phyloP scores from a whole-genome alignment of 1,284 basidiomycete genomes.

The Bjerkandera adusta region DNA sequence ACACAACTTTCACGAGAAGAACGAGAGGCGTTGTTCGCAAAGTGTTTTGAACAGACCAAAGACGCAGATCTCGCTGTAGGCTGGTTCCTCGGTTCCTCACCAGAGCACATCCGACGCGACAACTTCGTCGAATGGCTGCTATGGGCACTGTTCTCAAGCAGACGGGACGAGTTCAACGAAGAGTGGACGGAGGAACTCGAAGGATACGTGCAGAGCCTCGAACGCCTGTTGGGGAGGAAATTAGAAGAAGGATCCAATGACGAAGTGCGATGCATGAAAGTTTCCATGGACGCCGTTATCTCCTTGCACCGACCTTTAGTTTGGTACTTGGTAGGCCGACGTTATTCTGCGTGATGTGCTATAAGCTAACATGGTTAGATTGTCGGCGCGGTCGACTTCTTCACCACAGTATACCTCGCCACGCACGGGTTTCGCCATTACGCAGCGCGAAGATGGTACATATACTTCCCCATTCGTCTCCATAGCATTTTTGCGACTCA shows the following conservation, averaged over 20 bases:
- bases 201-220: constrained; percentile 40
- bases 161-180: constrained; percentile 27
- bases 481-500: constrained; percentile 41
- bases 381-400: constrained; percentile 47
- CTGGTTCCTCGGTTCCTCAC: constrained; percentile 47
- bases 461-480: constrained; percentile 53
- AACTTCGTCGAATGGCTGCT: constrained; percentile 63
- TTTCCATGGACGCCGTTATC: constrained; percentile 54
- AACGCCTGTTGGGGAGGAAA: constrained; percentile 35
- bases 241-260: constrained; percentile 38
- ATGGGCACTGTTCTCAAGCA: constrained; percentile 55
- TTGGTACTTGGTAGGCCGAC: constrained; percentile 55
- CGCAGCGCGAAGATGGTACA: constrained; percentile 34
- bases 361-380: constrained; percentile 35
- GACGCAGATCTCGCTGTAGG: constrained; percentile 39
- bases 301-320: constrained; percentile 54
- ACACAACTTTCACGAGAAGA: constrained; percentile 38
- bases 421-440: constrained; percentile 54
- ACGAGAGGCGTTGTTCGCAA: constrained; percentile 47
- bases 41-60: constrained; percentile 37
- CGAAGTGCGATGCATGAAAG: constrained; percentile 43
- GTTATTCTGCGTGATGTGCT: not conserved
- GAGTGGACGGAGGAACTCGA: constrained; percentile 49
- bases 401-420: constrained; percentile 38
- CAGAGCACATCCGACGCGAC: constrained; percentile 36